Percentiles rank a stretch among this genome's conserved stretches.
Evolutionary conservation across 2,329 filamentous ascomycete genomes (phyloP).

Genomic region (Ophiostoma sp.): DNA sequence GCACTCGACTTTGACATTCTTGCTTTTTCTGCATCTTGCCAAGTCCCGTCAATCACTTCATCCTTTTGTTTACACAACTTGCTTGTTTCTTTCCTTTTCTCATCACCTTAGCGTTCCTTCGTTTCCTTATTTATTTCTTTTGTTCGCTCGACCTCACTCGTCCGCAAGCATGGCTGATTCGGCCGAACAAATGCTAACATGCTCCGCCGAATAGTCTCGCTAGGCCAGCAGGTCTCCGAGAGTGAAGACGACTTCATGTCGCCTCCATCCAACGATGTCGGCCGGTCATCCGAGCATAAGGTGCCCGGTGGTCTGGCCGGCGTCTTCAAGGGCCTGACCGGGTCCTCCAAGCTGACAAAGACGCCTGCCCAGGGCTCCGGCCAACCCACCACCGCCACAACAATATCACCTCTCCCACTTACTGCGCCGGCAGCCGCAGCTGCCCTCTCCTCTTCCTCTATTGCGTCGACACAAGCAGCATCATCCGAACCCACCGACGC

Average conservation of each 20-base stretch:
- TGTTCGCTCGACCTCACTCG: not conserved
- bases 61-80: not conserved
- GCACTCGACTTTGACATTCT: not conserved
- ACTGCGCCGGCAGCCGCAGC: constrained; percentile 37
- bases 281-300: constrained; percentile 56
- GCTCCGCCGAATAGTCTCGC: constrained; percentile 46
- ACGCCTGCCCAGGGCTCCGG: constrained; percentile 34
- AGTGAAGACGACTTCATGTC: constrained; percentile 58
- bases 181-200: constrained; percentile 39
- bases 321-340: constrained; percentile 64
- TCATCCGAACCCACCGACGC: constrained; percentile 42
- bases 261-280: constrained; percentile 58
- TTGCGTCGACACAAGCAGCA: constrained; percentile 33
- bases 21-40: not conserved
- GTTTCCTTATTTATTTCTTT: not conserved
- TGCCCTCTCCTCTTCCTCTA: constrained; percentile 36
- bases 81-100: not conserved
- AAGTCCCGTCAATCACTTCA: not conserved
- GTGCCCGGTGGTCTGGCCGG: constrained; percentile 59
- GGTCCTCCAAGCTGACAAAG: constrained; percentile 54
- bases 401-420: constrained; percentile 14
- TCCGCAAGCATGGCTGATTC: constrained; percentile 3
- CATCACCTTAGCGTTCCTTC: not conserved
- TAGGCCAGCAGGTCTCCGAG: constrained; percentile 45
- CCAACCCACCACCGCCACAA: not conserved